phyloP scores from a whole-genome alignment of 768 basidiomycete genomes.

The Lactifluus piperatus region DNA sequence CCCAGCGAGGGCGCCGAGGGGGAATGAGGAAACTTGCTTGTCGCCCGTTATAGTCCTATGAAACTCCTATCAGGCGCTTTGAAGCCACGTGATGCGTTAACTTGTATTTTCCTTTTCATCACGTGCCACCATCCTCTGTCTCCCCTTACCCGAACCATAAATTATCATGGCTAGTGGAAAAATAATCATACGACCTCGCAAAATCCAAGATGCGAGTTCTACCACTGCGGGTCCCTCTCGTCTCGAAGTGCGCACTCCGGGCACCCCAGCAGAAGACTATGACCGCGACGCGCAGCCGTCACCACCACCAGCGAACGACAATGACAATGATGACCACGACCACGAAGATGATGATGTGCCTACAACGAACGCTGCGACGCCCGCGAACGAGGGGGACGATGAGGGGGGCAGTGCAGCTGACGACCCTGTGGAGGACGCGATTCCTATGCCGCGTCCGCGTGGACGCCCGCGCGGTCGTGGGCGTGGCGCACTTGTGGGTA shows the following conservation, averaged over 20 bases:
- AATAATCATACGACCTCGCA: constrained; percentile 19
- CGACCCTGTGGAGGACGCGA: constrained; percentile 1
- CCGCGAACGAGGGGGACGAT: constrained; percentile 4
- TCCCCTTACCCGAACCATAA: too few species aligned
- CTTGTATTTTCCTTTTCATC: too few species aligned
- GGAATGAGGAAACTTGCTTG: too few species aligned
- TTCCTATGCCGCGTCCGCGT: constrained; percentile 16
- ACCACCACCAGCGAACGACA: neutral
- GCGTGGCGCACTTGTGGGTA: constrained; percentile 21
- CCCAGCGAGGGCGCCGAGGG: too few species aligned
- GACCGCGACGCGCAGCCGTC: neutral
- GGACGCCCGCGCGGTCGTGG: constrained; percentile 25
- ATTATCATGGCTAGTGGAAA: constrained; percentile 13
- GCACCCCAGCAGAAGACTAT: neutral
- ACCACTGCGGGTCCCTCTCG: neutral
- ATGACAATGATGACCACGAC: neutral
- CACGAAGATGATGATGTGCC: constrained; percentile 8
- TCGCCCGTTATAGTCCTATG: too few species aligned
- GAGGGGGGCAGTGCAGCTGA: constrained; percentile 4
- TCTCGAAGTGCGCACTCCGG: constrained; percentile 6
- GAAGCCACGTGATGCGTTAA: too few species aligned
- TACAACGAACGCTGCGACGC: constrained; percentile 9
- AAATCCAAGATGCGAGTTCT: constrained; percentile 4
- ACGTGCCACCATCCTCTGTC: too few species aligned
- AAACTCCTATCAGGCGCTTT: too few species aligned